phyloP scores from a whole-genome alignment of 108 stramenopile genomes.

The Cyclotella cryptica region DNA sequence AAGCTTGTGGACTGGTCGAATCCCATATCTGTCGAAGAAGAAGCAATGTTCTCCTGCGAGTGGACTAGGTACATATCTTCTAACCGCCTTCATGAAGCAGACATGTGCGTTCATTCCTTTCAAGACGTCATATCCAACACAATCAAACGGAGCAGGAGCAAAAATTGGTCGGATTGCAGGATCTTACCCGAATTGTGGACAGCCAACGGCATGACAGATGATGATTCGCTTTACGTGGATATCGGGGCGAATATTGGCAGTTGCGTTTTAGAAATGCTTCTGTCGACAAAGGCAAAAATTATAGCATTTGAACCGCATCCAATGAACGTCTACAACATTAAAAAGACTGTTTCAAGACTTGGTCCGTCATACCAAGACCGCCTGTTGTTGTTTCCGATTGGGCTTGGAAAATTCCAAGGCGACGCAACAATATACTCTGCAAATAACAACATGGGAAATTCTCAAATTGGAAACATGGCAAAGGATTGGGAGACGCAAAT shows the following conservation, averaged over 20 bases:
- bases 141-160: too few relatives aligned
- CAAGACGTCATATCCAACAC: too few relatives aligned
- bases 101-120: too few relatives aligned
- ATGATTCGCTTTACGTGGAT: slow-evolving; percentile 31
- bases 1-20: too few relatives aligned
- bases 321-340: slow-evolving; percentile 21
- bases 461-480: slow-evolving; percentile 20
- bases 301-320: slow-evolving; percentile 55
- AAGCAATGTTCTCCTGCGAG: too few relatives aligned
- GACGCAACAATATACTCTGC: slow-evolving; percentile 12
- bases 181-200: slow-evolving; percentile 1
- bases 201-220: neutral
- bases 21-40: too few relatives aligned
- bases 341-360: neutral
- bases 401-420: neutral
- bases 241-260: slow-evolving; percentile 53
- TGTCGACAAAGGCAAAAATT: slow-evolving; percentile 41
- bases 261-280: slow-evolving; percentile 54
- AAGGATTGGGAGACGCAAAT: slow-evolving; percentile 16
- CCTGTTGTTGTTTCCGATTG: slow-evolving; percentile 29
- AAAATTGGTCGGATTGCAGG: too few relatives aligned
- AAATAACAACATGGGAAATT: slow-evolving; percentile 30
- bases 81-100: too few relatives aligned
- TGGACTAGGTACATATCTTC: too few relatives aligned
- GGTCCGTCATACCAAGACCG: slow-evolving; percentile 23